phyloP scores from a whole-genome alignment of 176 grass and related monocot species.

The Themeda triandra region DNA sequence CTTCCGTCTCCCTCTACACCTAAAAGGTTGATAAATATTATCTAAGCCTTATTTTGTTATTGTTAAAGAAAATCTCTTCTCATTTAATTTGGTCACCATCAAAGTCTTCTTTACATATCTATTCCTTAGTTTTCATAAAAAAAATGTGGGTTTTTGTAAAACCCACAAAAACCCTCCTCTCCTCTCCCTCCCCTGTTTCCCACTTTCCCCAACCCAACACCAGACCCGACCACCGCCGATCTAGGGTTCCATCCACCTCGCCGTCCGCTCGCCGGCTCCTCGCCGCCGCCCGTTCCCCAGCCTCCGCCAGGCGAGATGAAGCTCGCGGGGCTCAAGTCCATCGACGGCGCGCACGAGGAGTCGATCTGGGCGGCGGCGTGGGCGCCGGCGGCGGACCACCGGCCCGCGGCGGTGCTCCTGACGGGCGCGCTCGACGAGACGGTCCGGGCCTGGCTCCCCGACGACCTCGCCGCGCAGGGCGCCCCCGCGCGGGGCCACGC shows the following conservation, averaged over 20 bases:
- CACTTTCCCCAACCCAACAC: too few species aligned
- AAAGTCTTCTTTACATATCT: too few species aligned
- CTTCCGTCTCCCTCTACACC: too few species aligned
- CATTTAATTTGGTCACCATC: too few species aligned
- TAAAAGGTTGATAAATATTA: too few species aligned
- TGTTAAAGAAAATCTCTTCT: too few species aligned
- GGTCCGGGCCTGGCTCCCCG: slow-evolving; percentile 63
- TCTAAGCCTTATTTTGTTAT: too few species aligned
- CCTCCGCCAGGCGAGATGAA: slow-evolving; percentile 42
- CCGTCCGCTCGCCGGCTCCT: neutral
- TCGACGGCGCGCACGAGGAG: slow-evolving; percentile 79
- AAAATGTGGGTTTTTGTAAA: too few species aligned
- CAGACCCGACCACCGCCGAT: neutral
- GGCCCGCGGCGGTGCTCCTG: slow-evolving; percentile 63
- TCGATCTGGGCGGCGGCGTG: slow-evolving; percentile 91
- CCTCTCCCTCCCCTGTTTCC: neutral
- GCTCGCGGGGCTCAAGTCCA: slow-evolving; percentile 74
- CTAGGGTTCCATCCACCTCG: slow-evolving; percentile 40
- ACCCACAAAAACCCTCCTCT: neutral
- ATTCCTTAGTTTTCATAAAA: too few species aligned
- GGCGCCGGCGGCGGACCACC: slow-evolving; percentile 53
- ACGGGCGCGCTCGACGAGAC: slow-evolving; percentile 87
- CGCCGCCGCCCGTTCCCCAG: neutral
- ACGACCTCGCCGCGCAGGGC: slow-evolving; percentile 52
- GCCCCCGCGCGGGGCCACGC: slow-evolving; percentile 46